These are phyloP conservation scores for Curvularia lunata DNA, from an alignment of 2,329 filamentous ascomycete species.

Conservation along the genomic window DNA sequence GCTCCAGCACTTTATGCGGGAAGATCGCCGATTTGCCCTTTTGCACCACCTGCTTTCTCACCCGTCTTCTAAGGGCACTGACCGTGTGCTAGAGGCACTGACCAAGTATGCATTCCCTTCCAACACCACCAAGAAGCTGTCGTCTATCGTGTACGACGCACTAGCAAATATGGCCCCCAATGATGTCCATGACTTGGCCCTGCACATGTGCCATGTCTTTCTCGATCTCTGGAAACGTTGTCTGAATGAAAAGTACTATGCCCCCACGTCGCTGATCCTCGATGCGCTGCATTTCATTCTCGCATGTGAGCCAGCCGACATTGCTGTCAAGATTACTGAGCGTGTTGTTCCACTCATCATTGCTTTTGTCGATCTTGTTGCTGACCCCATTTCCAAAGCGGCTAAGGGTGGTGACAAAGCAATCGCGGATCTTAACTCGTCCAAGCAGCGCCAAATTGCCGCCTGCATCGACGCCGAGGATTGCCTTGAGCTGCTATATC, in stretches of 20 bases:
- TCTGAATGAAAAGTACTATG: constrained; percentile 66
- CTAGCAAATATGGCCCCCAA: constrained; percentile 62
- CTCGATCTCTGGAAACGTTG: constrained; percentile 73
- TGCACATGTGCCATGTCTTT: constrained; percentile 69
- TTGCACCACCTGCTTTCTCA: constrained; percentile 71
- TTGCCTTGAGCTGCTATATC: constrained; percentile 70
- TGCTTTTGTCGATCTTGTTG: constrained; percentile 61
- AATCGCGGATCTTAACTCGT: constrained; percentile 33
- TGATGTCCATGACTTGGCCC: constrained; percentile 62
- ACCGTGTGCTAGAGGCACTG: constrained; percentile 71
- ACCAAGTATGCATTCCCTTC: constrained; percentile 70
- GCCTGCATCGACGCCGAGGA: constrained; percentile 68
- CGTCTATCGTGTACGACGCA: constrained; percentile 70
- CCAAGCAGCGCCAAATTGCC: constrained; percentile 55
- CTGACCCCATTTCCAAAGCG: constrained; percentile 54
- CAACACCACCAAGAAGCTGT: constrained; percentile 60
- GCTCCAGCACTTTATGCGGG: constrained; percentile 47
- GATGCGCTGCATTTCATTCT: constrained; percentile 70
- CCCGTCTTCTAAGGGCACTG: constrained; percentile 60
- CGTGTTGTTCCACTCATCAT: constrained; percentile 58
- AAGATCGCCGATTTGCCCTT: constrained; percentile 51
- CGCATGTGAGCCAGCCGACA: constrained; percentile 64
- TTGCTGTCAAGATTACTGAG: constrained; percentile 65
- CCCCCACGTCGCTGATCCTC: constrained; percentile 69
- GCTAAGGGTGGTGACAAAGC: constrained; percentile 38